phyloP scores from a whole-genome alignment of 2,329 filamentous ascomycete genomes.

The Claviceps arundinis region DNA sequence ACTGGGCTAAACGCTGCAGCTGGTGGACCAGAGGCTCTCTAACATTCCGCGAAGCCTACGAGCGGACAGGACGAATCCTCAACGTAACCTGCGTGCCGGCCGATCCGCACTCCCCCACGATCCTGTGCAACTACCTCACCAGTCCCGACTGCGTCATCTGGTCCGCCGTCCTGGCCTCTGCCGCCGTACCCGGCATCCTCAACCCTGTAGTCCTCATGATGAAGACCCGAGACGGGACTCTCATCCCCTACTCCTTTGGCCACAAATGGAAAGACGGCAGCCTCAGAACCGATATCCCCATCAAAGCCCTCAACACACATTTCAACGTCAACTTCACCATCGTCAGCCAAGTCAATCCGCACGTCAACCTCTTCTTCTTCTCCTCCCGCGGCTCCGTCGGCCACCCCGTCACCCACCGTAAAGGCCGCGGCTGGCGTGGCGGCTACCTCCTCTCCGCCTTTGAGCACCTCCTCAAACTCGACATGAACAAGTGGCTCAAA shows the following conservation, averaged over 20 bases:
- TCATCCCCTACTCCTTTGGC: conserved; percentile 87
- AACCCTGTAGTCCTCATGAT: conserved; percentile 92
- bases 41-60: conserved; percentile 90
- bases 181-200: conserved; percentile 87
- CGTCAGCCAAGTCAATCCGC: conserved; percentile 79
- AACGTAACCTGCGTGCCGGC: conserved; percentile 95
- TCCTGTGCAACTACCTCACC: conserved; percentile 90
- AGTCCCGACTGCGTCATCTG: conserved; percentile 96
- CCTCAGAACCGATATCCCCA: conserved; percentile 84
- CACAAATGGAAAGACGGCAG: conserved; percentile 99
- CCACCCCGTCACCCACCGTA: conserved; percentile 83
- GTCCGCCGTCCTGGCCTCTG: conserved; percentile 89
- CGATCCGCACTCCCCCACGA: conserved; percentile 83
- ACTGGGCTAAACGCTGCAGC: conserved; percentile 72
- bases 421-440: conserved; percentile 87
- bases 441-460: conserved; percentile 85
- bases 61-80: conserved; percentile 82
- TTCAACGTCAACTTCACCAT: conserved; percentile 99
- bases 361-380: conserved; percentile 99
- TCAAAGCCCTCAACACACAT: conserved; percentile 86
- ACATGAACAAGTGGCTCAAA: conserved; percentile 95
- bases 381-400: conserved; percentile 85
- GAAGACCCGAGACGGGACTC: conserved; percentile 62
- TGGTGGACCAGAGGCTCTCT: conserved; percentile 90
- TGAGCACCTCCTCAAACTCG: conserved; percentile 91